Evolutionary conservation across 202 grass and related monocot genomes (phyloP), one percentile per base, ranked within the genome.

Genomic region (Setaria viridis): DNA sequence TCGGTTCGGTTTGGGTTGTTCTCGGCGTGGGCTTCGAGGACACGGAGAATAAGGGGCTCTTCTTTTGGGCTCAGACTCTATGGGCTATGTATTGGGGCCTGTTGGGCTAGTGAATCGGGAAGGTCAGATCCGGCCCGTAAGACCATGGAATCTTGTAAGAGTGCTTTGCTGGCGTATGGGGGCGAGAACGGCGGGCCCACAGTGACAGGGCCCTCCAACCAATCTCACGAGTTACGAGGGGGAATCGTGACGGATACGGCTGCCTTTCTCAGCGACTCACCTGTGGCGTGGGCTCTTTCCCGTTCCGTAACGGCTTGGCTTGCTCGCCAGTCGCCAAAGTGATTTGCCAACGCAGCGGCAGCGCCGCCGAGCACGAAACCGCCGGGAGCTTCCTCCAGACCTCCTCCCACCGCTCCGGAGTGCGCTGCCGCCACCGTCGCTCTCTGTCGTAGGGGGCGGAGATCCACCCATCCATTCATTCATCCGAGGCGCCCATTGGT

Each of bases 221-320:
- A 41, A 59, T 20, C 74, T 2, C 2, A 15, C 43, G 67, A 48
- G 80, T 82, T 59, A 42, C 76, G 35, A 70, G 66, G 13, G 48
- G 21, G 11, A 29, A 33, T 59, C 51, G 9, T 0, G 57, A 48
- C 58, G 16, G 58, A 45, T 48, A 30, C 29, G 60, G 19, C 55
- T 17, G 39, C 3, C 6, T 3, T 9, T 72, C 55, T 82, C 68
- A 82, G 68, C 37, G 19, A 59, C 53, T 21, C 19, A 14, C 17
- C 9, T 30, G 20, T 42, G 1, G 20, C 56, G 30, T 81, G 58
- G 57, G 35, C 3, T 57, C 9, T 71, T 68, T 34, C 21, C 80
- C 29, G 67, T 82, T 72, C 55, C 80, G 57, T 82, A 42, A 82
- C 80, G 67, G 68, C 80, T 82, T 43, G 25, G 14, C 42, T 59